Evolutionary conservation across 208 protist species (phyloP), one percentile per base, ranked within the genome.

Genomic region (Strigomonas culicis): DNA sequence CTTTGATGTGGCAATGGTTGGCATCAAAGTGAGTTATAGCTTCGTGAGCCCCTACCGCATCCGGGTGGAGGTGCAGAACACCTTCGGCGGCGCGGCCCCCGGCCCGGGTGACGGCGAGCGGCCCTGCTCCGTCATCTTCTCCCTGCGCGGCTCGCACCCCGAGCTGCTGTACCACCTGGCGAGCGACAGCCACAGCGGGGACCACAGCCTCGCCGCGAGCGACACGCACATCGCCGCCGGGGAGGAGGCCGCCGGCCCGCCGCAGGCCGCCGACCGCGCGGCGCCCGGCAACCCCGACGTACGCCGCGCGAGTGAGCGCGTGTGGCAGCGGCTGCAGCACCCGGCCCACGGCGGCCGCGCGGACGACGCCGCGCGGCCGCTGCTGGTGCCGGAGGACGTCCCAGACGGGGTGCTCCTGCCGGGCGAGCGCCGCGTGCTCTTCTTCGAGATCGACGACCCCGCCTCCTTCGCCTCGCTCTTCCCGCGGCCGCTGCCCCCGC

Each of bases 111-210:
- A 77, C 10, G 59, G 60, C 2, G 68, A 79, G 19, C 69, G 72
- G 62, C 77, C 77, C 11, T 79, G 77, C 59, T 74, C 78, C 0
- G 49, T 88, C 52, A 86, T 92, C 46, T 78, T 82, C 39, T 85
- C 85, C 7, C 79, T 92, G 4, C 85, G 85, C 32, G 64, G 68
- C 32, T 88, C 85, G 3, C 81, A 92, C 50, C 81, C 80, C 30
- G 66, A 79, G 1, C 65, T 78, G 47, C 82, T 92, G 70, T 72
- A 75, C 59, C 74, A 71, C 50, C 70, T 63, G 30, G 65, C 64
- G 3, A 36, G 34, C 21, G 55, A 46, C 4, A n/a, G 51, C 17
- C 49, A 58, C 19, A 6, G 17, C 8, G 13, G 1, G 13, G 15
- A 25, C 10, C 27, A 41, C 55, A 24, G 3, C 49, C 36, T 30